Base-by-base conservation (phyloP, 768 basidiomycete genomes). In the Phylloporus sp. region DNA sequence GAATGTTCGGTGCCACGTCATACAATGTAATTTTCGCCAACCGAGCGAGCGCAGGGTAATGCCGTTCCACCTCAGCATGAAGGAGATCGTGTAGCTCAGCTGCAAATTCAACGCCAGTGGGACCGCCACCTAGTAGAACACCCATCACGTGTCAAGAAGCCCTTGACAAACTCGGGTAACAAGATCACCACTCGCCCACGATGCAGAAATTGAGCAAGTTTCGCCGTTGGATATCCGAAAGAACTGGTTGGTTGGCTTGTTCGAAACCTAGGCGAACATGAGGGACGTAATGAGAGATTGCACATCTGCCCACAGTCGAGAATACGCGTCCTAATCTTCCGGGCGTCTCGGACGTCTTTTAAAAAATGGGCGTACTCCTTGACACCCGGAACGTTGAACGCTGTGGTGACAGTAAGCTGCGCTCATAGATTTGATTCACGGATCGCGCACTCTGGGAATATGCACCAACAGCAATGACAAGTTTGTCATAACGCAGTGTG, bases 201-300 rank as follows among this genome's bases (percentile, higher is more conserved):
- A 95, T 81, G 54, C 89, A 91, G 62, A 95, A 95, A 55, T 90
- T 85, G 22, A 95, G 79, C 12, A 95, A 70, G 53, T 85, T 83
- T 49, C 83, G 73, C 44, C 88, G 80, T 57, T 95, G 82, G 34
- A 79, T 70, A 51, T 91, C 91, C 1, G 86, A 81, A 13, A 91
- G 71, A 2, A 77, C 82, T 0, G 91, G 92, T 58, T 91, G 86
- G 58, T 84, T 85, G 3, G 92, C 92, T 60, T 91, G 87, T 62
- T 94, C 91, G 52, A 95, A 91, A 64, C 86, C 85, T 82, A 55
- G 0, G 34, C 2, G 16, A 12, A 12, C 31, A 40, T 51, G 15
- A 44, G 29, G 52, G 29, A 28, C 35, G 51, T 31, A 49, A 40
- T 45, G 40, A 38, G 20, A 22, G 11, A 15, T 15, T 15, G 32